phyloP scores from a whole-genome alignment of 345 rosid species.

The Eucalyptus polyanthemos region DNA sequence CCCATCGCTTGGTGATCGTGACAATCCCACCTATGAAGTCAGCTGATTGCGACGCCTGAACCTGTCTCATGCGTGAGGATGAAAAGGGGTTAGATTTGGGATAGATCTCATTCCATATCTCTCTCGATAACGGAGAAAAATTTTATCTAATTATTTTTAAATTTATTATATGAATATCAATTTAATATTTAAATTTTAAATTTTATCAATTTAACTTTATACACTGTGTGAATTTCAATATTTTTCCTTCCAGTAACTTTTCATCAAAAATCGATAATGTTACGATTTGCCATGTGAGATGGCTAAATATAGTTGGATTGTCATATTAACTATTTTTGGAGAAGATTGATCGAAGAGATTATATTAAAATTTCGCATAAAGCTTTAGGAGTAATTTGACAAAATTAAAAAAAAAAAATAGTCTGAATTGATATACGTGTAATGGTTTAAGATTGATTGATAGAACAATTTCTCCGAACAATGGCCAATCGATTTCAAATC shows the following conservation, averaged over 20 bases:
- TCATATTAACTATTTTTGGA: neutral
- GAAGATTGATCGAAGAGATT: fast-evolving
- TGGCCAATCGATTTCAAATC: fast-evolving
- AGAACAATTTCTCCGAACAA: fast-evolving
- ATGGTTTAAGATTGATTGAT: fast-evolving
- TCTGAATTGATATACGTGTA: fast-evolving
- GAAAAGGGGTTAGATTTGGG: neutral
- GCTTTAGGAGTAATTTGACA: neutral
- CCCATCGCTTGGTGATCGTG: neutral
- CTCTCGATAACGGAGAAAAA: neutral
- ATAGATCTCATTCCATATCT: neutral
- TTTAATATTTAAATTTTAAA: neutral
- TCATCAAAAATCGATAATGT: fast-evolving
- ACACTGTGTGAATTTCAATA: neutral
- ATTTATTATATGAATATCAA: fast-evolving
- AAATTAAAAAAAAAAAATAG: no score
- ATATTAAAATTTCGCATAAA: neutral
- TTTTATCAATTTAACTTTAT: neutral
- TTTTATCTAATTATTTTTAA: fast-evolving
- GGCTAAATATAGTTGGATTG: fast-evolving
- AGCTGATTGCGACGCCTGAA: neutral
- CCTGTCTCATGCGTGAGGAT: neutral
- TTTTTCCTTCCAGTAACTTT: fast-evolving
- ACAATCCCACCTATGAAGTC: neutral
- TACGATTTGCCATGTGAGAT: fast-evolving